phyloP scores from a whole-genome alignment of 2,329 filamentous ascomycete species.

The Tolypocladium tundrense region DNA sequence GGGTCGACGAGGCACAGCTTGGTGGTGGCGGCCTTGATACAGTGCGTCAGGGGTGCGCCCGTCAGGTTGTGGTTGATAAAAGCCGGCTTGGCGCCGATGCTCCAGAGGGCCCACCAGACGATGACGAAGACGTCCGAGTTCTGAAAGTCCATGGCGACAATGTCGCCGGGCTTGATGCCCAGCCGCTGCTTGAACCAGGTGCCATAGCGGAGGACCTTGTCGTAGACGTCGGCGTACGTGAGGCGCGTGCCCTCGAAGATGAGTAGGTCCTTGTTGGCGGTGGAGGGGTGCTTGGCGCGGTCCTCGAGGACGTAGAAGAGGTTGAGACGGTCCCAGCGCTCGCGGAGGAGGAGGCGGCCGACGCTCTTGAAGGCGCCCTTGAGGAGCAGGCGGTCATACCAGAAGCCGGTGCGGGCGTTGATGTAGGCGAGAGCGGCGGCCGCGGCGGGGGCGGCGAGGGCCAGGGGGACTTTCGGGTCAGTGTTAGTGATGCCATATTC shows the following conservation, averaged over 20 bases:
- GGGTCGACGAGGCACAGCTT: conserved; percentile 61
- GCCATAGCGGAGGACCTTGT: conserved; percentile 60
- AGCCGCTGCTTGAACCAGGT: conserved; percentile 60
- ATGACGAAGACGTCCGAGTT: conserved; percentile 74
- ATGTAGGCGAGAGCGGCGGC: conserved; percentile 64
- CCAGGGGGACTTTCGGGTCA: conserved; percentile 29
- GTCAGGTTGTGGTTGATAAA: conserved; percentile 83
- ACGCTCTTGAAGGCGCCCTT: conserved; percentile 37
- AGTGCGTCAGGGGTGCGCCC: conserved; percentile 62
- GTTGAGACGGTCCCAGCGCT: conserved; percentile 52
- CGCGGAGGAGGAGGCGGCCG: conserved; percentile 31
- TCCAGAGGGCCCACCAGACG: conserved; percentile 69
- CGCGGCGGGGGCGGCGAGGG: conserved; percentile 48
- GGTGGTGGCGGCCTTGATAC: conserved; percentile 56
- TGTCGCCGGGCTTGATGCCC: conserved; percentile 56
- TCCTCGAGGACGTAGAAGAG: conserved; percentile 68
- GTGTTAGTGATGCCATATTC: neutral
- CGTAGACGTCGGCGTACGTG: conserved; percentile 69
- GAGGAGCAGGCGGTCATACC: conserved; percentile 56
- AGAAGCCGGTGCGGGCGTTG: conserved; percentile 59
- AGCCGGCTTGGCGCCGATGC: conserved; percentile 70
- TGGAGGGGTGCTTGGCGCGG: conserved; percentile 41
- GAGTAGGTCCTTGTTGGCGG: conserved; percentile 48
- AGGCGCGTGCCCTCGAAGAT: conserved; percentile 59
- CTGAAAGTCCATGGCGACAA: conserved; percentile 72